A percentile compares a stretch with the other conserved stretches of the same genome.
Evolutionary conservation across 352 stramenopile genomes (phyloP).

Genomic region (Phytophthora kernoviae): DNA sequence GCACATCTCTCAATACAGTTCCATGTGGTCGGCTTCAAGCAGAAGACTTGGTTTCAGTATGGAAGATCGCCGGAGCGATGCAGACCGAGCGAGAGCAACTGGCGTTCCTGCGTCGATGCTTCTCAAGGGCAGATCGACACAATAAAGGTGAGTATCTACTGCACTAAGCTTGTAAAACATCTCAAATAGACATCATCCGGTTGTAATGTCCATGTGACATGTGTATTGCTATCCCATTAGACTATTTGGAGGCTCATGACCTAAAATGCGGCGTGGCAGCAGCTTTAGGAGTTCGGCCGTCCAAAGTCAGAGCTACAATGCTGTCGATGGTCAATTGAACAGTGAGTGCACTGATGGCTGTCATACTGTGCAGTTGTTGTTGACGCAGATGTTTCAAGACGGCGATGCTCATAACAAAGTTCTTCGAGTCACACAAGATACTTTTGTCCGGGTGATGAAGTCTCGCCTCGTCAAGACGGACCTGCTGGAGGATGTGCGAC

Average conservation of each 20-base stretch:
- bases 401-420: constrained; percentile 7
- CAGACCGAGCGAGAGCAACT: constrained; percentile 16
- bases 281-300: constrained; percentile 63
- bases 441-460: constrained; percentile 38
- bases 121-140: constrained; percentile 45
- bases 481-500: constrained; percentile 57
- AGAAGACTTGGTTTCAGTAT: not conserved
- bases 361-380: constrained; percentile 43
- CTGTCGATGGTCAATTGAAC: not conserved
- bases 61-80: constrained; percentile 22
- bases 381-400: constrained; percentile 61
- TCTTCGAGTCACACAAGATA: constrained; percentile 30
- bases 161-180: not conserved
- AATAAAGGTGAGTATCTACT: constrained; percentile 24
- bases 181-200: too few relatives aligned
- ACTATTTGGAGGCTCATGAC: constrained; percentile 43
- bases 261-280: constrained; percentile 77
- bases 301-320: constrained; percentile 44
- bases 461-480: constrained; percentile 47
- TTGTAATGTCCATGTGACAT: too few relatives aligned
- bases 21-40: constrained; percentile 1
- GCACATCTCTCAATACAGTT: too few relatives aligned
- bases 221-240: constrained; percentile 17
- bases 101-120: constrained; percentile 49
- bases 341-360: not conserved